Evolutionary conservation across 2,329 filamentous ascomycete species (phyloP).

Genomic region (Pseudodiploospora longispora): DNA sequence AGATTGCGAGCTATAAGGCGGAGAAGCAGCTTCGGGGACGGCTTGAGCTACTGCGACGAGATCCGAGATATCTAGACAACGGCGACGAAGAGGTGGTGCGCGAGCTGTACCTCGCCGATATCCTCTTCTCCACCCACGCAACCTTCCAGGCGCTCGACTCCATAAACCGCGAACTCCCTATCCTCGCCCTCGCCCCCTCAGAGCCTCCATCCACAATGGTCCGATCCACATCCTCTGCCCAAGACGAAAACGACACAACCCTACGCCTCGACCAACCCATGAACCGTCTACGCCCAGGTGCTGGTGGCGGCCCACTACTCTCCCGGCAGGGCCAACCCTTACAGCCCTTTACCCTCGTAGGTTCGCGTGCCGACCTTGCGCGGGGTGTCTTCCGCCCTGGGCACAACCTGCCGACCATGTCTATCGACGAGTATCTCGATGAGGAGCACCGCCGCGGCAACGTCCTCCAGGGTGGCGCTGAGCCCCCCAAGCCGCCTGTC

Average conservation of each 20-base stretch:
- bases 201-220: neutral
- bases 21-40: constrained; percentile 81
- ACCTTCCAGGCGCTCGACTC: constrained; percentile 84
- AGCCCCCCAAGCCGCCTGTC: constrained; percentile 59
- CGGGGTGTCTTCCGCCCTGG: constrained; percentile 81
- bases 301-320: constrained; percentile 60
- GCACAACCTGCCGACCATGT: constrained; percentile 94
- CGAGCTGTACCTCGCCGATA: constrained; percentile 66
- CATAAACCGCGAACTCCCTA: constrained; percentile 73
- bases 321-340: constrained; percentile 75
- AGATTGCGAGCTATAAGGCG: constrained; percentile 75
- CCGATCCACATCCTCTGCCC: constrained; percentile 32
- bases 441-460: constrained; percentile 79
- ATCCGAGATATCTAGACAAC: constrained; percentile 45
- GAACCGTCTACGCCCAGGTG: constrained; percentile 39
- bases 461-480: constrained; percentile 85
- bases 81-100: constrained; percentile 81
- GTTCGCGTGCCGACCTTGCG: constrained; percentile 65
- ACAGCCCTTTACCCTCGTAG: constrained; percentile 81
- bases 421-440: constrained; percentile 93
- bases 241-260: constrained; percentile 38
- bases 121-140: constrained; percentile 66
- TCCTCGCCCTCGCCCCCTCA: constrained; percentile 66
- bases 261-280: constrained; percentile 65
- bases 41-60: constrained; percentile 50